Evolutionary conservation across 306 rosid genomes (phyloP).

Genomic region (Rosa multiflora): DNA sequence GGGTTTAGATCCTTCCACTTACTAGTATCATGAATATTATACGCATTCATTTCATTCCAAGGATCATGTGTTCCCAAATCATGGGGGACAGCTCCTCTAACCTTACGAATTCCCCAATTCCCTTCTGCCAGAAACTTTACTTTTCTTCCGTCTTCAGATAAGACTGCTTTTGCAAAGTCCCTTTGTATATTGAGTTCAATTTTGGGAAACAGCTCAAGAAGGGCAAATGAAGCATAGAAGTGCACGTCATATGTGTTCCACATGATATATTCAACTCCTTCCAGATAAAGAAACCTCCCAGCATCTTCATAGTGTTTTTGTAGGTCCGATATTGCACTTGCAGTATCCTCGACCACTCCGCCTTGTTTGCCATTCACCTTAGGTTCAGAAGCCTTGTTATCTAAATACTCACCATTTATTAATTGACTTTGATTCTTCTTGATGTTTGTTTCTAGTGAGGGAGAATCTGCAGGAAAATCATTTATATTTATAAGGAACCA

Average conservation of each 20-base stretch:
- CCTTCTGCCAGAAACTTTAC: slow-evolving; percentile 94
- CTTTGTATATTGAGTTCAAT: slow-evolving; percentile 93
- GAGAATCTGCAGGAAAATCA: slow-evolving; percentile 59
- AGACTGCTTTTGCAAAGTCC: slow-evolving; percentile 93
- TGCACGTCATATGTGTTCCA: slow-evolving; percentile 99
- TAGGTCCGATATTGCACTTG: slow-evolving; percentile 21
- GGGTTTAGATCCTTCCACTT: slow-evolving; percentile 98
- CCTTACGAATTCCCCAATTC: slow-evolving; percentile 92
- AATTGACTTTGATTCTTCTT: slow-evolving; percentile 40
- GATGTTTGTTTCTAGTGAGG: slow-evolving; percentile 32
- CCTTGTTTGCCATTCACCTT: slow-evolving; percentile 41
- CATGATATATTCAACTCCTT: slow-evolving; percentile 96
- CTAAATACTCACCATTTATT: slow-evolving; percentile 37
- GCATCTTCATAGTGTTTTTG: slow-evolving; percentile 60
- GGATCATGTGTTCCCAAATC: slow-evolving; percentile 99
- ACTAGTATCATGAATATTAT: slow-evolving; percentile 94
- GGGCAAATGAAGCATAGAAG: slow-evolving; percentile 97
- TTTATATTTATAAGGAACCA: slow-evolving; percentile 21
- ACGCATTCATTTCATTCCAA: slow-evolving; percentile 96
- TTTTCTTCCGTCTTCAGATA: slow-evolving; percentile 92
- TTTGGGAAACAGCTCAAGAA: slow-evolving; percentile 91
- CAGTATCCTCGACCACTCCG: slow-evolving; percentile 28
- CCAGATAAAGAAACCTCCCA: slow-evolving; percentile 95
- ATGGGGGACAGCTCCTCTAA: slow-evolving; percentile 94
- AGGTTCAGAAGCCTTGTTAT: slow-evolving; percentile 44